phyloP scores from a whole-genome alignment of 441 rosid species.

The Pelargonium cotyledonis region DNA sequence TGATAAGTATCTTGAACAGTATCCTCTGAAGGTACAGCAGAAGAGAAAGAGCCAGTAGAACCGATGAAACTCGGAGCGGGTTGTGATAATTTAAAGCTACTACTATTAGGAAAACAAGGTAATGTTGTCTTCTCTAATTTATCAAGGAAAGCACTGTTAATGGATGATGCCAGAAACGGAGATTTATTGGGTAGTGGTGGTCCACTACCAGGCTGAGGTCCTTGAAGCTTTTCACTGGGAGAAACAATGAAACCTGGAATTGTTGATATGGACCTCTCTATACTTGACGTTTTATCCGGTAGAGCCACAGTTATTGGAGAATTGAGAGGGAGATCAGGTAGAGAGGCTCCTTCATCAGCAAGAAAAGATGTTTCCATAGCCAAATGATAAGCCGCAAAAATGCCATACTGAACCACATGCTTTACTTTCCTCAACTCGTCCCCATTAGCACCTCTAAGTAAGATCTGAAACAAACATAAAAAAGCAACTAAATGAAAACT shows the following conservation, averaged over 20 bases:
- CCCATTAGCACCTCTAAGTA: slow-evolving; percentile 82
- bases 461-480: slow-evolving; percentile 53
- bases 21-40: slow-evolving; percentile 27
- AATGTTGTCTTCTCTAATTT: slow-evolving; percentile 31
- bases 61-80: slow-evolving; percentile 23
- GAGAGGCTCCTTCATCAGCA: slow-evolving; percentile 94
- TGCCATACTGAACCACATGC: slow-evolving; percentile 93
- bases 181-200: slow-evolving; percentile 48
- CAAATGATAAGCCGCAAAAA: slow-evolving; percentile 97
- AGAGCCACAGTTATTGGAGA: slow-evolving; percentile 75
- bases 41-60: slow-evolving; percentile 22
- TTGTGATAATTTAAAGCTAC: slow-evolving; percentile 34
- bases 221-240: slow-evolving; percentile 22
- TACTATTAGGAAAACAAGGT: slow-evolving; percentile 34
- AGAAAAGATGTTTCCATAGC: slow-evolving; percentile 93
- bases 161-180: slow-evolving; percentile 35
- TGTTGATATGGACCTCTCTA: slow-evolving; percentile 78
- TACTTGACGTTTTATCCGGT: slow-evolving; percentile 60
- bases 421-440: slow-evolving; percentile 92
- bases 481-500: no score
- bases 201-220: slow-evolving; percentile 34
- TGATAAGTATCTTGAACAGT: slow-evolving; percentile 32
- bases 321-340: slow-evolving; percentile 69
- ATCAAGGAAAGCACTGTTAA: slow-evolving; percentile 28
- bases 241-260: slow-evolving; percentile 72